Evolutionary conservation across 2,329 filamentous ascomycete species (phyloP).

Genomic region (Cryoendolithus antarcticus): DNA sequence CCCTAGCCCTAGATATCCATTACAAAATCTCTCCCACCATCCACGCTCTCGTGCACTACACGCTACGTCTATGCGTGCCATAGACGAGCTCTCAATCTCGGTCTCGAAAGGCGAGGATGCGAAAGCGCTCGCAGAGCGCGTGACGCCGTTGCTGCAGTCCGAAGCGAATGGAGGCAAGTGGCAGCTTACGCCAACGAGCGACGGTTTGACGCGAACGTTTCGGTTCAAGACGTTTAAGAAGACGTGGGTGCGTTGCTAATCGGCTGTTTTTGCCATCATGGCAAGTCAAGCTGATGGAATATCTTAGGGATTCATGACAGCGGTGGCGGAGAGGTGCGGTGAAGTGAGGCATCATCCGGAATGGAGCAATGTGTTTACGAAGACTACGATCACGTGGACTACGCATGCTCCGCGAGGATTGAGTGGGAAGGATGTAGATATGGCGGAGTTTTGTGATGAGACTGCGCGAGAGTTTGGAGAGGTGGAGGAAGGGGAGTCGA

Average conservation of each 20-base stretch:
- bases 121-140: conserved; percentile 5
- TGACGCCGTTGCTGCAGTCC: background rate
- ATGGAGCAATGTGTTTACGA: conserved; percentile 68
- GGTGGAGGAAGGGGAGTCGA: conserved; percentile 3
- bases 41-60: too few species aligned
- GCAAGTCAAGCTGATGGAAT: background rate
- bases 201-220: conserved; percentile 24
- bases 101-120: conserved; percentile 13
- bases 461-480: conserved; percentile 18
- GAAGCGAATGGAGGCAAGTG: conserved; percentile 10
- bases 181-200: conserved; percentile 20
- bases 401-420: conserved; percentile 56
- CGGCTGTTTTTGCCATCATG: background rate
- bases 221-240: conserved; percentile 27
- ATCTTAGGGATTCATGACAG: conserved; percentile 64
- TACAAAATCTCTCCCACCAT: too few species aligned
- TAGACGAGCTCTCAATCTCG: conserved; percentile 3
- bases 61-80: too few species aligned
- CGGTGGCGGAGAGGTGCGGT: conserved; percentile 55
- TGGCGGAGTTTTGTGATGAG: conserved; percentile 52
- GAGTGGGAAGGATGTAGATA: conserved; percentile 49
- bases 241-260: conserved; percentile 23
- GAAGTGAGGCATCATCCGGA: conserved; percentile 60
- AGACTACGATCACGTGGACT: conserved; percentile 59
- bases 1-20: too few species aligned